Evolutionary conservation across 140 eudicot genomes (phyloP), one percentile per base, ranked within the genome.

Genomic region (Artemisia princeps): DNA sequence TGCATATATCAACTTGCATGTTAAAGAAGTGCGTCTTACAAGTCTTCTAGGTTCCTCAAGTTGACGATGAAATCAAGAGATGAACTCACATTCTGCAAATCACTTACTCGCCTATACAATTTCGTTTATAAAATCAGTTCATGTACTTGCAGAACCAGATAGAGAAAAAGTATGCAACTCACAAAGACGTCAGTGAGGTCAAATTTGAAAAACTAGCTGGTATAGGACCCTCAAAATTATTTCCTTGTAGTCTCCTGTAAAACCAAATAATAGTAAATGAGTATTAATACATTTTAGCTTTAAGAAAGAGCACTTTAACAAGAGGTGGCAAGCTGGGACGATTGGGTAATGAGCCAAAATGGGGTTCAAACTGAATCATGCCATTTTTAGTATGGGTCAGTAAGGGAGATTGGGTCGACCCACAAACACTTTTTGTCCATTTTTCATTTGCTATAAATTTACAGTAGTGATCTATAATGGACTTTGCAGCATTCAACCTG

Each of bases 161-260:
- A 62, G 74, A 52, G 48, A 48, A 54, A 48, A 12, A 20, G 53
- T 1, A 45, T 17, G 68, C 45, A 51, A 71, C 96, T 79, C 72
- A 88, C 96, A 88, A 60, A 24, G 81, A 78, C 2, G 67, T 74
- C 80, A 89, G 44, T 2, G 74, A 71, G 45, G 83, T 83, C 61
- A 89, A 75, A 67, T 73, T 83, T 54, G 96, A 71, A 74, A 89
- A 84, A 48, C 77, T 46, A 72, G 86, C 63, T 66, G 96, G 96
- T 77, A 89, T 86, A 60, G 86, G 83, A 67, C 96, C 96, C 73
- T 74, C 78, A 51, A 89, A 81, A 55, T 84, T 69, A 76, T 77
- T 89, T 50, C 96, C 96, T 67, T 89, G 84, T 19, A 89, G 72
- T 81, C 90, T 81, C 80, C 96, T 89, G 72, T 26, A 58, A 65